Base-by-base conservation (phyloP, 352 stramenopile species). In the Pelagophyceae sp. region DNA sequence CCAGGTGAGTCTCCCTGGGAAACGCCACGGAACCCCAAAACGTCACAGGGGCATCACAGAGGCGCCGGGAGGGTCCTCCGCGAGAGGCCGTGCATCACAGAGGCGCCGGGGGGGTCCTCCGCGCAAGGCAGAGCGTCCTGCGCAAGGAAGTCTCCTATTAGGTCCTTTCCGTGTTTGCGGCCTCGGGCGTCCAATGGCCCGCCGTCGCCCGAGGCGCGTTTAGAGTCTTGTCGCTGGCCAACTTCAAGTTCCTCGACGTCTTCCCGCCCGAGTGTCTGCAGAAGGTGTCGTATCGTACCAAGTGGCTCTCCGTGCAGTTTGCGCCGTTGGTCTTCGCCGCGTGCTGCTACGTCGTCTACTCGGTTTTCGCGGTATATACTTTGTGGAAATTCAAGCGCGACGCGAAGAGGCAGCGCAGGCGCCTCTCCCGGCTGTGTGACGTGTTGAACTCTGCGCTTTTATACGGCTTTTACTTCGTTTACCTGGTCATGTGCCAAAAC, bases 181-280 rank as follows among this genome's bases (percentile, higher is more conserved):
- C 87, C 65, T 84, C 88, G 3, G 84, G 85, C 2, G 85, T 93
- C 69, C 76, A 83, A 25, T 94, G 90, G 90, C 90, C 90, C 15
- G 33, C 77, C 60, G 77, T 82, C 23, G 51, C 94, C 20, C 82
- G 90, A n/a, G 82, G 80, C 20, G 80, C 92, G 15, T 92, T 90
- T 74, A 84, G 85, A 5, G 87, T 85, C 23, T 77, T 93, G 37
- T 89, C 84, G 31, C 86, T 88, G 11, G 92, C 93, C 82, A 93
- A 92, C 50, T 80, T 94, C 50, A 93, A 94, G 72, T 50, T 94
- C 29, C 25, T 65, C 11, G 88, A 94, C 65, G 82, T 94, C 37
- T 83, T 90, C 27, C 88, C 87, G 20, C 90, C 89, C 0, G 89
- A 93, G 82, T 94, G 90, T 65, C 85, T 91, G 54, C 87, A 88